phyloP scores from a whole-genome alignment of 176 grass and related monocot genomes.

The Carex kokanica region DNA sequence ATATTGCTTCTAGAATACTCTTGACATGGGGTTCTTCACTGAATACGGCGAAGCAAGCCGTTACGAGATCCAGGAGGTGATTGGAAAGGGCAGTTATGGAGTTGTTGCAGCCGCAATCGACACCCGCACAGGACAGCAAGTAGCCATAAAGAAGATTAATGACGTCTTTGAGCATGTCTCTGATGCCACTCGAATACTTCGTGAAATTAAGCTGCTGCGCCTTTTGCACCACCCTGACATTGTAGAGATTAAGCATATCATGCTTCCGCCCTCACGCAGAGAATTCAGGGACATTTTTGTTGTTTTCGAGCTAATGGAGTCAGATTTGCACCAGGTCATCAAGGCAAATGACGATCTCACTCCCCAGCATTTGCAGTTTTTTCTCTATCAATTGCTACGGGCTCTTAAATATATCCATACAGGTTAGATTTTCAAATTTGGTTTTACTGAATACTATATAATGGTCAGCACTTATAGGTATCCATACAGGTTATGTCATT shows the following conservation, averaged over 20 bases:
- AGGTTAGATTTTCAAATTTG: slow-evolving; percentile 40
- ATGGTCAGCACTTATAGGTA: neutral
- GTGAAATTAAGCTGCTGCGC: slow-evolving; percentile 82
- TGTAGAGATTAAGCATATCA: slow-evolving; percentile 76
- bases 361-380: slow-evolving; percentile 67
- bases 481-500: neutral
- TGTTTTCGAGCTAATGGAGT: slow-evolving; percentile 92
- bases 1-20: slow-evolving; percentile 30
- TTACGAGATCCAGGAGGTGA: slow-evolving; percentile 67
- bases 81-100: slow-evolving; percentile 84
- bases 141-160: slow-evolving; percentile 91
- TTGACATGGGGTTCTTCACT: slow-evolving; percentile 78
- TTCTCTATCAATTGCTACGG: slow-evolving; percentile 74
- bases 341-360: slow-evolving; percentile 71
- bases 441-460: slow-evolving; percentile 6
- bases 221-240: slow-evolving; percentile 69
- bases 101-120: slow-evolving; percentile 76
- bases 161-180: slow-evolving; percentile 70
- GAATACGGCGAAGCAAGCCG: slow-evolving; percentile 73
- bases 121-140: slow-evolving; percentile 57
- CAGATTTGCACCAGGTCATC: slow-evolving; percentile 72
- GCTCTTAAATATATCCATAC: slow-evolving; percentile 88
- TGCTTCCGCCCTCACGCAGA: slow-evolving; percentile 72
- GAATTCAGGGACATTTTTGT: slow-evolving; percentile 85
- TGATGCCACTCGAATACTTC: slow-evolving; percentile 59